Evolutionary conservation across 805 yeast genomes (phyloP), one percentile per base, ranked within the genome.

Genomic region (Komagataella pastoris): DNA sequence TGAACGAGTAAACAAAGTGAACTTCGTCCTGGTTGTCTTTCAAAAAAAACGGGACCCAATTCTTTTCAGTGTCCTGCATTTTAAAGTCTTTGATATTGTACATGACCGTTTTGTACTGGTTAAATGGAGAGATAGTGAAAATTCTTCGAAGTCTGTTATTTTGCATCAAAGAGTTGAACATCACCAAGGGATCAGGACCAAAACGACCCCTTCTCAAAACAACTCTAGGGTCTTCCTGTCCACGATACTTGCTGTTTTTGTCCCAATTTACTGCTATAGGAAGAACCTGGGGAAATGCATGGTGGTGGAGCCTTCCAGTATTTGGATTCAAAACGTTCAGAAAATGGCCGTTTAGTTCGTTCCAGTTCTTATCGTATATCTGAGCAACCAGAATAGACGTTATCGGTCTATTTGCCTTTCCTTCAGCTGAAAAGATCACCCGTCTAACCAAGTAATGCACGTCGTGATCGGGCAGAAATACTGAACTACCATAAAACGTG

Each of bases 151-250:
- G 14, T 5, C 8, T 30, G 6, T 30, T 30, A 30, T 30, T 8
- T 30, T 1, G 12, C 40, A 5, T 3, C 12, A 30, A 14, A 30
- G 40, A 8, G 14, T 72, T 72, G 57, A 60, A 71, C 1, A 72
- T 54, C n/a, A 72, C 57, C 14, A 71, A 51, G 0, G 76, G 76
- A 52, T 72, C 76, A 24, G 66, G 67, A 1, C 74, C 72, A 18
- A 44, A 17, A 7, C 46, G 8, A 17, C 48, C 48, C 6, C 52
- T 51, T 23, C 61, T 55, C 14, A 70, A 52, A 19, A 71, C 55
- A 23, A 51, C 50, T 23, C 75, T 61, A 0, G 76, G 73, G 53
- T 72, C 76, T 56, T 72, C 76, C 1, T 74, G 70, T 0, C 76
- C 76, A 19, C 46, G 24, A 48, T 45, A 51, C 40, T 45, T 44